Percentiles rank a stretch among this genome's conserved stretches.
Conservation (phyloP, 2,329 filamentous ascomycete species). For the Colletotrichum tofieldiae region DNA sequence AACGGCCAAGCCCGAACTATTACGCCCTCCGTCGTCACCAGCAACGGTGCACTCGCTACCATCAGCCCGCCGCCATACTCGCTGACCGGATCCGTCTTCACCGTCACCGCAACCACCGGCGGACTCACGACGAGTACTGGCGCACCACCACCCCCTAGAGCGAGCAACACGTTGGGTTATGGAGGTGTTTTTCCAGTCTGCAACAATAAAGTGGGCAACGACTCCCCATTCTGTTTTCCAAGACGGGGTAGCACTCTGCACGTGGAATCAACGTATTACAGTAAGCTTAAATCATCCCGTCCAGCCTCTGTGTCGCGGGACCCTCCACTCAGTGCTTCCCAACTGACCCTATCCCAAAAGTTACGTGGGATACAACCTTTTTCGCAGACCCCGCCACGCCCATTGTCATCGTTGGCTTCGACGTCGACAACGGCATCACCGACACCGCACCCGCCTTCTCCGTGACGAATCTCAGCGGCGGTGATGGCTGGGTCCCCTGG, state of each 20-base stretch:
- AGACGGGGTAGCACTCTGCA: constrained; percentile 48
- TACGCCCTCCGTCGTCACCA: constrained; percentile 48
- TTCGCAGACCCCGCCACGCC: constrained; percentile 46
- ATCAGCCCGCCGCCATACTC: constrained; percentile 49
- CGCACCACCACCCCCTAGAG: constrained; percentile 51
- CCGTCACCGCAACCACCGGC: constrained; percentile 47
- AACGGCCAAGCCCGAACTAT: constrained; percentile 49
- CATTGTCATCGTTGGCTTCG: constrained; percentile 44
- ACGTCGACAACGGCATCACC: constrained; percentile 37
- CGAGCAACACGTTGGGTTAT: constrained; percentile 45
- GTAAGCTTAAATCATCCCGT: constrained; percentile 45
- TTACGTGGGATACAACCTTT: constrained; percentile 52
- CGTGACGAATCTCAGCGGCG: constrained; percentile 44
- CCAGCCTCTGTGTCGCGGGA: constrained; percentile 1
- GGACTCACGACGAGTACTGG: constrained; percentile 50
- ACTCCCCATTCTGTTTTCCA: constrained; percentile 54
- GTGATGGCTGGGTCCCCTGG: constrained; percentile 51
- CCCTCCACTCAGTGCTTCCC: not conserved
- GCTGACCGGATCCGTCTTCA: constrained; percentile 51
- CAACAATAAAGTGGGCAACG: constrained; percentile 46
- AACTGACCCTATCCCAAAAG: constrained; percentile 40
- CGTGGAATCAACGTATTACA: constrained; percentile 52
- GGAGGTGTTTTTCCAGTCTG: constrained; percentile 52
- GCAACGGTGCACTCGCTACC: constrained; percentile 49
- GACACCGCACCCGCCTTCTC: constrained; percentile 42